Base-by-base conservation (phyloP, 148 eudicot species). In the Rhododendron ferrugineum region DNA sequence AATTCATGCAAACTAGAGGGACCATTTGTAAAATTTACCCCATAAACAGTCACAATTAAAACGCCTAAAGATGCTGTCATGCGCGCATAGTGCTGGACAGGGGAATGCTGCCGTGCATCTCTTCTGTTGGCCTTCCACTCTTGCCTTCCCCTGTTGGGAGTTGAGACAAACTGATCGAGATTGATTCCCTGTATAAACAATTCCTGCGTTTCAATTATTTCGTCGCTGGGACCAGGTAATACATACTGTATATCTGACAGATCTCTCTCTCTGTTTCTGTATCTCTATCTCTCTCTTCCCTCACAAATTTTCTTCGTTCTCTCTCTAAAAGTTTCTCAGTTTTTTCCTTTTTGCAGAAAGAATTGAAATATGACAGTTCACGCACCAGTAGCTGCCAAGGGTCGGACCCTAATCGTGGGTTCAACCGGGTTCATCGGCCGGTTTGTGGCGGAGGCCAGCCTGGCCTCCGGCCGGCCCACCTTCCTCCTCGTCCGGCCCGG, bases 361-460 rank as follows among this genome's bases (percentile, higher is more conserved):
- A 52, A 15, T 22, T 4, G 56, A 78, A 46, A 62, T 7, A 85
- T 85, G 84, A 80, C 72, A 0, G 42, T 34, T 36, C 32, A 66
- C 26, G 83, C 64, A 30, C 40, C 42, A 79, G 83, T 78, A 78
- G 86, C 83, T 1, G 82, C 64, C 28, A 49, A 10, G 83, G 84
- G 80, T 32, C 66, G 75, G 34, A 64, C 75, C 20, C n/a, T 86
- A 32, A 75, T 86, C 74, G 84, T 82, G 30, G 87, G 87, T 13
- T 60, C 87, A 18, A 86, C 87, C 23, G 87, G 87, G 34, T 86
- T 86, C 81, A 86, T 86, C 30, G 87, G 87, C 14, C 87, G 32
- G 84, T 86, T 86, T 62, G 76, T 86, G 44, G 84, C 84, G 3
- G 84, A 86, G 34, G 87, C 87, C 30, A 74, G 87, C 42, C 78